Evolutionary conservation across 1,284 basidiomycete genomes (phyloP), one percentile per base, ranked within the genome.

Genomic region (Fereydounia khargensis): DNA sequence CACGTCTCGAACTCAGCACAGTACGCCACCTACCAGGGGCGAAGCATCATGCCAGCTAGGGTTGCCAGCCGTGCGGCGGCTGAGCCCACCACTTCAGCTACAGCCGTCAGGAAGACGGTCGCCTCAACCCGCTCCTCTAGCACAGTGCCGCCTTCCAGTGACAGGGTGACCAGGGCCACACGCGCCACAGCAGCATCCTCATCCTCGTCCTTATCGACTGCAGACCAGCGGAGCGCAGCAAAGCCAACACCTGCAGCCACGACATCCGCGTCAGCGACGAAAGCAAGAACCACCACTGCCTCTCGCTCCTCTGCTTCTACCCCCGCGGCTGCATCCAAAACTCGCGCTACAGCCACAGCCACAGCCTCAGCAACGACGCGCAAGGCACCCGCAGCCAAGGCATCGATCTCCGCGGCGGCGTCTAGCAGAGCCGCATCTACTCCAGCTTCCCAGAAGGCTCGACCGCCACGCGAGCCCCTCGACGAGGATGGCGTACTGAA

Each of bases 161-260:
- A n/a, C n/a, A n/a, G n/a, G n/a, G n/a, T n/a, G 2, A 25, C 10
- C 13, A 47, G 19, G 19, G 16, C 38, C 6, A 34, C 25, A 28
- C 19, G 24, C 11, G 34, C 32, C 32, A 28, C 17, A 25, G 14
- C 31, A 25, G 31, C 38, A n/a, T 27, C 42, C 4, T 17, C 40
- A 19, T 14, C 39, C 6, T 42, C 53, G 2, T 16, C 31, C 2
- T 47, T 44, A 16, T 20, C 32, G 18, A 33, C 53, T 5, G 49
- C 53, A 8, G 47, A 34, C 19, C 47, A 47, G n/a, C 40, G 47
- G 3, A 40, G 42, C 6, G 33, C 47, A n/a, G 31, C 42, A 2
- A 21, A 35, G 3, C 6, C 38, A 5, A 24, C 46, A 0, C 37
- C 43, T 7, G 39, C 54, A 11, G 43, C 48, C 10, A 34, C 44